A percentile compares a stretch with the other conserved stretches of the same genome.
phyloP scores from a whole-genome alignment of 495 filamentous ascomycete genomes.

The Lasiosphaeria ovina region DNA sequence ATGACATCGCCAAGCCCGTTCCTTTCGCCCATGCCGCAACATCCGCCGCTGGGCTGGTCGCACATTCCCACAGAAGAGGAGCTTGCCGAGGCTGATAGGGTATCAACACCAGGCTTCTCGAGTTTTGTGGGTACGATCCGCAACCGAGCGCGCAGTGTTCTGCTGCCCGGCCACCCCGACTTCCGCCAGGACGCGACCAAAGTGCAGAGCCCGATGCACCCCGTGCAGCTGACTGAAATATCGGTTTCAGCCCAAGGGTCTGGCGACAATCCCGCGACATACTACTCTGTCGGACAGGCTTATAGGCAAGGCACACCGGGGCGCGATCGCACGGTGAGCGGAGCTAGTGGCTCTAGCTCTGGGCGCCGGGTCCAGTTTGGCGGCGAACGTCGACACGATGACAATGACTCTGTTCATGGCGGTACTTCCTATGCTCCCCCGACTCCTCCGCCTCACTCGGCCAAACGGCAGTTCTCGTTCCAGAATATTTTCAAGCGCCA shows the following conservation, averaged over 20 bases:
- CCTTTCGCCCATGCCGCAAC: conserved; percentile 49
- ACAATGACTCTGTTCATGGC: conserved; percentile 19
- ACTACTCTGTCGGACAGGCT: conserved; percentile 34
- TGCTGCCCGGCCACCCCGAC: conserved; percentile 44
- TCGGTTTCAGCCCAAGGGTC: conserved; percentile 53
- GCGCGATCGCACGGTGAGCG: conserved; percentile 34
- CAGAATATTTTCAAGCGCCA: conserved; percentile 68
- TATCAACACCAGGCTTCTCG: conserved; percentile 49
- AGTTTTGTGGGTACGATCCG: conserved; percentile 62
- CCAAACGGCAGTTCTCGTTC: conserved; percentile 87
- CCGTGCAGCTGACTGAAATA: conserved; percentile 61
- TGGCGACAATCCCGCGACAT: conserved; percentile 33
- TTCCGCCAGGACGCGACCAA: conserved; percentile 28
- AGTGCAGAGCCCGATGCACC: conserved; percentile 52
- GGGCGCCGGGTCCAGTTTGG: conserved; percentile 43
- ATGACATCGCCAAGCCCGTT: conserved; percentile 36
- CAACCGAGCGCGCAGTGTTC: conserved; percentile 49
- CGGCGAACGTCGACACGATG: conserved; percentile 20
- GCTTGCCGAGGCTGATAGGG: conserved; percentile 49
- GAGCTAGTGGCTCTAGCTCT: conserved; percentile 32
- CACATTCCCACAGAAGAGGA: conserved; percentile 71
- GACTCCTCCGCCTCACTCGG: conserved; percentile 53
- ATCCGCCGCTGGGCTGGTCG: conserved; percentile 87
- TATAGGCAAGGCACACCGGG: background rate
- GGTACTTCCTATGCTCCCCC: conserved; percentile 45